Evolutionary conservation across 1,139 yeast genomes (phyloP), one percentile per base, ranked within the genome.

Genomic region (Suhomyces terraborum): DNA sequence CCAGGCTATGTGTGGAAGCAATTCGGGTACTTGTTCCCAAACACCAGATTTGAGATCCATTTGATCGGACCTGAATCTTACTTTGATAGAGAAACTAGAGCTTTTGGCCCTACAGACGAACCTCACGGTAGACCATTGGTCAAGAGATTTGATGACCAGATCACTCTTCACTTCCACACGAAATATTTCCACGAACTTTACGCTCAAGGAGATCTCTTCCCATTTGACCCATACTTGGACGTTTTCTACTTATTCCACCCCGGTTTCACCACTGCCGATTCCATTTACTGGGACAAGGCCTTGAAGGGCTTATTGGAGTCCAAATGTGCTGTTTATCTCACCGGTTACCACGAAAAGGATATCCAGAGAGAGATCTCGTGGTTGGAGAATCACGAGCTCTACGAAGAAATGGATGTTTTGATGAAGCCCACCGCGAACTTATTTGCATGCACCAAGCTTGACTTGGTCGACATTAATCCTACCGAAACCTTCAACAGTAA

Each of bases 1-100:
- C 98, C 98, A 4, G 88, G 89, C 12, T 95, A 87, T 59, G 93
- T 91, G 32, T 93, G 98, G 98, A 87, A 88, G 64, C 98, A 93
- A 66, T 70, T 93, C 52, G 84, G 91, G 24, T 88, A 81, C 59
- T 68, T 93, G 48, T 86, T 91, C 66, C 98, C 98, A 9, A 80
- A 82, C 40, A 79, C 83, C 43, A 78, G 80, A 48, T 82, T 93
- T 58, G 96, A 93, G 63, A 69, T 93, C 39, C 95, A 89, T 59
- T 88, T 93, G 62, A 80, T 93, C 51, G 98, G 98, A 0, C 98
- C 98, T 8, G 97, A 93, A 67, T 80, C 88, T 33, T 79, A 81
- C 58, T 88, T 78, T 57, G 95, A 91, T 62, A 77, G 76, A 47
- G 66, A 64, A 36, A 57, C 69, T 10, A 64, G 64, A 47, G 53